A percentile compares a stretch with the other conserved stretches of the same genome.
Conservation (phyloP, 140 eudicot species). For the Ambrosia hybrid region DNA sequence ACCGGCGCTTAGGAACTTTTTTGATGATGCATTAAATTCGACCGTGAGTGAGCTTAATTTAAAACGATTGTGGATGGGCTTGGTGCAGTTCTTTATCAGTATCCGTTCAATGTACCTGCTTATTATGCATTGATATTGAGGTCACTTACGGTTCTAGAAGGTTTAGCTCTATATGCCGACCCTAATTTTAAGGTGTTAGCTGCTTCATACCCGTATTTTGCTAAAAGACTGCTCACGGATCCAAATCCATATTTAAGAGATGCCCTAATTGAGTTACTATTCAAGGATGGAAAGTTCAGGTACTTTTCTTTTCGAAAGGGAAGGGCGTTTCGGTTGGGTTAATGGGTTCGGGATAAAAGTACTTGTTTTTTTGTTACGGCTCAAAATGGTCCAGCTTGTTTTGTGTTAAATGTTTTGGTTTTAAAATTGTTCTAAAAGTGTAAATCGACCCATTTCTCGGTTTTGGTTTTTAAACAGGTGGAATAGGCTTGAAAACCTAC, state of each 20-base stretch:
- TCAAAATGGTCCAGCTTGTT: too few relatives aligned
- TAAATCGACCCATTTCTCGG: neutral
- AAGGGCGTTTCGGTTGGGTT: too few relatives aligned
- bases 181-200: constrained; percentile 97
- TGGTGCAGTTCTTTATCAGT: constrained; percentile 88
- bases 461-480: constrained; percentile 56
- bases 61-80: constrained; percentile 92
- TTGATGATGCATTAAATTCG: constrained; percentile 84
- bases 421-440: neutral
- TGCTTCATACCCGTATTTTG: constrained; percentile 99
- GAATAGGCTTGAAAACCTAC: constrained; percentile 96
- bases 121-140: constrained; percentile 91
- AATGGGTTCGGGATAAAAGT: too few relatives aligned
- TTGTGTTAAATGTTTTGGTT: too few relatives aligned
- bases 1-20: constrained; percentile 79
- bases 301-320: neutral
- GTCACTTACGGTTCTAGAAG: constrained; percentile 96
- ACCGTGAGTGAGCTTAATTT: constrained; percentile 94
- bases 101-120: constrained; percentile 92
- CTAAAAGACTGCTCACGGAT: constrained; percentile 94
- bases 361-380: too few relatives aligned
- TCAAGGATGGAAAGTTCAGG: constrained; percentile 96
- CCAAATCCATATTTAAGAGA: constrained; percentile 94
- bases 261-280: constrained; percentile 91
- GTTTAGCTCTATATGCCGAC: constrained; percentile 89